Evolutionary conservation across 2,329 filamentous ascomycete species (phyloP).

Genomic region (Aspergillus awamori): DNA sequence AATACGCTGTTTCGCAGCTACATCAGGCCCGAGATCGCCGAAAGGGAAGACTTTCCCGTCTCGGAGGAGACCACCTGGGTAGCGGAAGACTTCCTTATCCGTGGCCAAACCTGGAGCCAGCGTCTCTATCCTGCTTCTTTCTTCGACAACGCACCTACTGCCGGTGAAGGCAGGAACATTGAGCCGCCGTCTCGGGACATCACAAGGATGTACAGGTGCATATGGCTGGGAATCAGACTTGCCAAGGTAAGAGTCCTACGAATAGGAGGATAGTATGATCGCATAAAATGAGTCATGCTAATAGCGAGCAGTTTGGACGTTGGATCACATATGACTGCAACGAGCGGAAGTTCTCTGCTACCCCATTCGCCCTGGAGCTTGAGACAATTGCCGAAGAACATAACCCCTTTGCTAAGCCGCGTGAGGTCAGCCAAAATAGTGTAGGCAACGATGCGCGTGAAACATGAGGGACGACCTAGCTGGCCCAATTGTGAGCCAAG

Average conservation of each 20-base stretch:
- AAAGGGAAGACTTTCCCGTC: constrained; percentile 46
- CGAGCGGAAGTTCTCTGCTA: constrained; percentile 37
- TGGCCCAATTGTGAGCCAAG: background rate
- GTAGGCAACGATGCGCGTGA: constrained; percentile 17
- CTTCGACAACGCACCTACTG: constrained; percentile 53
- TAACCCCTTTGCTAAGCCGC: constrained; percentile 16
- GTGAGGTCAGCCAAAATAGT: background rate
- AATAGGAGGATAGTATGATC: background rate
- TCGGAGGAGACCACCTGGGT: constrained; percentile 51
- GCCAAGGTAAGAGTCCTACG: constrained; percentile 43
- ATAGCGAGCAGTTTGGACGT: constrained; percentile 35
- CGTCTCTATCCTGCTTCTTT: constrained; percentile 53
- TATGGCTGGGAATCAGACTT: constrained; percentile 52
- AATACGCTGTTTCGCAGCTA: constrained; percentile 54
- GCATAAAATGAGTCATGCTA: constrained; percentile 2
- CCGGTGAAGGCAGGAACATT: constrained; percentile 58
- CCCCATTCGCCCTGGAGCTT: constrained; percentile 32
- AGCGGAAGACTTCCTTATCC: constrained; percentile 61
- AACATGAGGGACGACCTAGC: constrained; percentile 8
- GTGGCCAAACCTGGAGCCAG: constrained; percentile 58
- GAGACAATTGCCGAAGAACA: constrained; percentile 21
- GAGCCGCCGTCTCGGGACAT: constrained; percentile 54
- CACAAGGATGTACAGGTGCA: constrained; percentile 54
- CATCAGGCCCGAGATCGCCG: constrained; percentile 38
- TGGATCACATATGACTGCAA: constrained; percentile 44